Evolutionary conservation across 371 early-diverging fungal genomes (phyloP).

Genomic region (Mortierella polycephala): DNA sequence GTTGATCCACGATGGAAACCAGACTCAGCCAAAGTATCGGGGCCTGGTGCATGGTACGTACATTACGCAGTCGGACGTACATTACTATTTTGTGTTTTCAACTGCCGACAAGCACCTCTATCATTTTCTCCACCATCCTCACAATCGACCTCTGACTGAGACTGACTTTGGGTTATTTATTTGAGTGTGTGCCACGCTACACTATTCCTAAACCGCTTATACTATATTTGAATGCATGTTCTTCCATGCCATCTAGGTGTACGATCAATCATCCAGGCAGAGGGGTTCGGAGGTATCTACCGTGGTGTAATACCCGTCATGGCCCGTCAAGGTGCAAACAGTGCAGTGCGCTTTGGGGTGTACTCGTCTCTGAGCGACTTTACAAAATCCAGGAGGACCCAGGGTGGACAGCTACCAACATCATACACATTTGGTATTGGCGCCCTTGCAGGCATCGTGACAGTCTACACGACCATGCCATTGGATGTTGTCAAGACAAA

Average conservation of each 20-base stretch:
- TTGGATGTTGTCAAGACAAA: conserved; percentile 94
- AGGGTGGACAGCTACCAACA: conserved; percentile 65
- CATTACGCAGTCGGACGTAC: background rate
- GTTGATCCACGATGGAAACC: conserved; percentile 83
- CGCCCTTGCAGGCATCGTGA: conserved; percentile 86
- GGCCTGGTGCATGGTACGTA: conserved; percentile 83
- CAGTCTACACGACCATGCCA: conserved; percentile 95
- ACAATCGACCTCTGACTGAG: too few species aligned
- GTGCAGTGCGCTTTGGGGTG: conserved; percentile 88
- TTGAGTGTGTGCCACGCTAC: background rate
- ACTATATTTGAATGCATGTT: too few species aligned
- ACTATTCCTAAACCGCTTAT: background rate
- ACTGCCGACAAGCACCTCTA: background rate
- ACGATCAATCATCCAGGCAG: conserved; percentile 69
- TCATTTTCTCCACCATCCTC: too few species aligned
- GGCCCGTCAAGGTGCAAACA: conserved; percentile 93
- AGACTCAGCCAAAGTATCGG: conserved; percentile 72
- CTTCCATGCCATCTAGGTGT: conserved; percentile 46
- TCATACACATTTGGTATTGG: conserved; percentile 80
- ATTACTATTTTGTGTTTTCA: background rate
- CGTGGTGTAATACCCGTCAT: conserved; percentile 91
- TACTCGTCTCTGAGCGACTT: conserved; percentile 82
- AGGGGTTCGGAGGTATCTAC: conserved; percentile 89
- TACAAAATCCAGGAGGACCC: conserved; percentile 56
- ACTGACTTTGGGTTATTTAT: too few species aligned